phyloP scores from a whole-genome alignment of 768 basidiomycete genomes.

The Rhodotorula sphaerocarpa region DNA sequence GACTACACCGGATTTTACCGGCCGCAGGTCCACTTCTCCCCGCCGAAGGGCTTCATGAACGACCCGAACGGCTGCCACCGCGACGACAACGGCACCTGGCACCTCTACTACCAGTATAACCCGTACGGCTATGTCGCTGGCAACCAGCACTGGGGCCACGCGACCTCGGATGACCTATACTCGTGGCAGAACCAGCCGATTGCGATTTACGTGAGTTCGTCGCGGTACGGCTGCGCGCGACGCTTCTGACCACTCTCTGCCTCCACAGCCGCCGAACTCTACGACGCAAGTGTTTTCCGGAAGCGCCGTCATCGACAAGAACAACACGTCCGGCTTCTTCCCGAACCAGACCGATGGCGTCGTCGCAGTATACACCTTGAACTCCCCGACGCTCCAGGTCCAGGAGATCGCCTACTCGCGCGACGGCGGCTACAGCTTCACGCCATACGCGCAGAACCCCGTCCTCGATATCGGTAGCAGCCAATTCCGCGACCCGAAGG shows the following conservation, averaged over 20 bases:
- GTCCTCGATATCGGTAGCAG: conserved; percentile 36
- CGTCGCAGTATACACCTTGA: conserved; percentile 41
- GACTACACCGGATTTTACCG: conserved; percentile 39
- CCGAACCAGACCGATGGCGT: conserved; percentile 30
- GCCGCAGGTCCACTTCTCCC: conserved; percentile 40
- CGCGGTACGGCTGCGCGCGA: no score
- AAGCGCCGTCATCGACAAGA: conserved; percentile 36
- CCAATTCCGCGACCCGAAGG: conserved; percentile 42
- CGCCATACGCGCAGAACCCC: conserved; percentile 37
- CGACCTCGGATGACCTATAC: conserved; percentile 40
- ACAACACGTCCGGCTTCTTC: conserved; percentile 42
- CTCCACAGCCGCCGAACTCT: conserved; percentile 36
- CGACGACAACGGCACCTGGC: conserved; percentile 37
- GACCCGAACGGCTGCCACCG: not conserved
- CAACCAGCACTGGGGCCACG: conserved; percentile 43
- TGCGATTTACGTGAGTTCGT: conserved; percentile 39
- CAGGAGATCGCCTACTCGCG: conserved; percentile 39
- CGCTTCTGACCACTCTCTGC: no score
- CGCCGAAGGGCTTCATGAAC: conserved; percentile 37
- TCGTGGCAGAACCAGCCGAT: conserved; percentile 41
- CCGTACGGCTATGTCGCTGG: conserved; percentile 37
- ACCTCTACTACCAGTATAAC: conserved; percentile 42
- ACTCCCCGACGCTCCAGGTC: conserved; percentile 35
- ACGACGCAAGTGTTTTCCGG: conserved; percentile 38
- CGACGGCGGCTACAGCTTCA: conserved; percentile 40